A percentile compares a stretch with the other conserved stretches of the same genome.
These are phyloP conservation scores for Candida sonorensis DNA, from an alignment of 805 yeast species.

Conservation along the genomic window DNA sequence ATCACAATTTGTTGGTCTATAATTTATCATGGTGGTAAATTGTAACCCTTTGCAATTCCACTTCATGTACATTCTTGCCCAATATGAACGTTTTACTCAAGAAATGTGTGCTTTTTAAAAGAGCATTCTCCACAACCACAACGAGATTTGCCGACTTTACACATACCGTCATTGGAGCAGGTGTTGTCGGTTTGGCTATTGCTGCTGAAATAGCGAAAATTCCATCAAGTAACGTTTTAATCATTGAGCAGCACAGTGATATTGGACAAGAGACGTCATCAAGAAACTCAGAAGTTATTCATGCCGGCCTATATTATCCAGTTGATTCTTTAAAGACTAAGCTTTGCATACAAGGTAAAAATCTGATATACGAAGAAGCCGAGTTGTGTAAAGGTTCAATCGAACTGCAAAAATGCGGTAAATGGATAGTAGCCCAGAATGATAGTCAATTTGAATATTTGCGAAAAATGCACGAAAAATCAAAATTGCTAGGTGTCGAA, in stretches of 20 bases:
- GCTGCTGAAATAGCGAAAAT: constrained; percentile 57
- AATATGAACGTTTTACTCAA: no score
- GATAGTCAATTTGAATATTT: constrained; percentile 57
- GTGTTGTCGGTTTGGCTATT: constrained; percentile 76
- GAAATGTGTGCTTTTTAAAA: no score
- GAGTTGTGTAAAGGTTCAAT: constrained; percentile 36
- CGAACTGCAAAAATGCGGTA: constrained; percentile 61
- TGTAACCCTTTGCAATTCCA: no score
- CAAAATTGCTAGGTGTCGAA: constrained; percentile 48
- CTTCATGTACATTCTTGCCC: no score
- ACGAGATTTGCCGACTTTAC: constrained; percentile 6
- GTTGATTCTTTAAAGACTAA: constrained; percentile 55
- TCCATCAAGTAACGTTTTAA: constrained; percentile 42
- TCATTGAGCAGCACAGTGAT: constrained; percentile 61
- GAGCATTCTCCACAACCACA: constrained; percentile 1
- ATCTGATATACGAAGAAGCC: constrained; percentile 49
- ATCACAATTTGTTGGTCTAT: no score
- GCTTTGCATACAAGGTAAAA: constrained; percentile 71
- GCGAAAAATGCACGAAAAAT: constrained; percentile 42
- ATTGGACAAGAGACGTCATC: constrained; percentile 79
- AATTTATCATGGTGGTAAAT: no score
- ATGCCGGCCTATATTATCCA: constrained; percentile 85
- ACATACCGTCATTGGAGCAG: constrained; percentile 61
- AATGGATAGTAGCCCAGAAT: constrained; percentile 82
- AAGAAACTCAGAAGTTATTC: constrained; percentile 90